These are phyloP conservation scores for Angomonas ambiguus DNA, from an alignment of 208 protist species.

Conservation along the genomic window DNA sequence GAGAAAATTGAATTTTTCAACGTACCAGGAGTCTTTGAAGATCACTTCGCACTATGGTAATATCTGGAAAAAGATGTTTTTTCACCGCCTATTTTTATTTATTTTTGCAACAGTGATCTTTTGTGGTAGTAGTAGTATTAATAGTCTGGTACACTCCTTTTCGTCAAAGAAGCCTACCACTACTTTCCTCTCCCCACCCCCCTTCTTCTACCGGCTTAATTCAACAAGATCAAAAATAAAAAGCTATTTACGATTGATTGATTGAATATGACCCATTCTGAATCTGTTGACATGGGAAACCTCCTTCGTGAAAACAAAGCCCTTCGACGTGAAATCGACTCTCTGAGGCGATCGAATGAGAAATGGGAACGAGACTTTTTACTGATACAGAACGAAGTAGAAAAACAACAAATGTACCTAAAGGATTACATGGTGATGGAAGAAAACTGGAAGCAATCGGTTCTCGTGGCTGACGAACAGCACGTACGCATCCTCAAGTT, in stretches of 20 bases:
- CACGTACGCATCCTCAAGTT: conserved; percentile 1
- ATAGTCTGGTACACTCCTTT: too few species aligned
- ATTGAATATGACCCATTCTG: background rate
- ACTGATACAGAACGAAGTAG: conserved; percentile 9
- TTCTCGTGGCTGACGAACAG: background rate
- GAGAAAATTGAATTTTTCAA: conserved; percentile 15
- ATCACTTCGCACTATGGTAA: conserved; percentile 39
- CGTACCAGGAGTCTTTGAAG: conserved; percentile 33
- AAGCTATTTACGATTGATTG: background rate
- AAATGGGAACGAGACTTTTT: background rate
- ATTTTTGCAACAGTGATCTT: background rate
- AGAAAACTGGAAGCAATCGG: background rate
- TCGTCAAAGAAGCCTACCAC: too few species aligned
- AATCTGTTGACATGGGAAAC: background rate
- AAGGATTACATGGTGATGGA: conserved; percentile 2
- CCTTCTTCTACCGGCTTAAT: background rate
- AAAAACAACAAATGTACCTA: conserved; percentile 1
- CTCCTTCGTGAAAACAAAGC: conserved; percentile 11
- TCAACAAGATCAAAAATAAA: too few species aligned
- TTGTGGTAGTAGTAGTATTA: too few species aligned
- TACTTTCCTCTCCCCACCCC: background rate
- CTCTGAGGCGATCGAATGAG: background rate
- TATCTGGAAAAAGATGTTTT: background rate
- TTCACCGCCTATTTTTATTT: background rate
- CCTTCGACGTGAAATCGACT: conserved; percentile 9